Evolutionary conservation across 2,329 filamentous ascomycete species (phyloP).

Genomic region (Zymoseptoria tritici): DNA sequence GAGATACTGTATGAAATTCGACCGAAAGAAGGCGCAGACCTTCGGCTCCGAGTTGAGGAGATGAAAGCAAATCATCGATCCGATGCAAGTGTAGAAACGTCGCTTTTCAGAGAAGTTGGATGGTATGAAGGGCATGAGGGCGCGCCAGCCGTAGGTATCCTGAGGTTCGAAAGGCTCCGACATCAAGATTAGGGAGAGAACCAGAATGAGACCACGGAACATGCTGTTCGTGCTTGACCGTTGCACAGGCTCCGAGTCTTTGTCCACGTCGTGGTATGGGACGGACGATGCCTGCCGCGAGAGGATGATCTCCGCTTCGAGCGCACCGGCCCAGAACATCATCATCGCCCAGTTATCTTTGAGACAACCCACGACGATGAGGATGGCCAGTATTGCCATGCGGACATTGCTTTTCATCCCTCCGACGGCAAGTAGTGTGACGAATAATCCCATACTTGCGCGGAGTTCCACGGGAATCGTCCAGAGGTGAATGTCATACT

Average conservation of each 20-base stretch:
- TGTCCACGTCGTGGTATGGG: neutral
- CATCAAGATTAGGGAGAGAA: neutral
- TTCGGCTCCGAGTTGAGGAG: neutral
- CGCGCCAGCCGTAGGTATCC: neutral
- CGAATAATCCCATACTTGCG: constrained; percentile 10
- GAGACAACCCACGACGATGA: neutral
- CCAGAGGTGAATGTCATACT: constrained; percentile 2
- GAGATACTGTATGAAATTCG: neutral
- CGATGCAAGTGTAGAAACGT: neutral
- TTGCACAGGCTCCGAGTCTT: neutral
- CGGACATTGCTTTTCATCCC: constrained; percentile 1
- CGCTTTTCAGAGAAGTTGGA: neutral
- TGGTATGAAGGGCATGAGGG: neutral
- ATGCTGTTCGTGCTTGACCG: neutral
- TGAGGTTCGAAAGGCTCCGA: neutral
- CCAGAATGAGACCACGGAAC: neutral
- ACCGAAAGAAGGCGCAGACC: neutral
- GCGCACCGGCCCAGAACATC: neutral
- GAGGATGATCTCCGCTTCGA: neutral
- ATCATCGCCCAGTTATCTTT: neutral
- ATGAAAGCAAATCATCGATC: neutral
- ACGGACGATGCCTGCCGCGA: neutral
- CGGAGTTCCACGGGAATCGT: neutral
- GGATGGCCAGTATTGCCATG: neutral
- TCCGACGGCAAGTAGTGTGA: neutral